Evolutionary conservation across 1,139 yeast species (phyloP).

Genomic region (Saccharomyces uvarum): DNA sequence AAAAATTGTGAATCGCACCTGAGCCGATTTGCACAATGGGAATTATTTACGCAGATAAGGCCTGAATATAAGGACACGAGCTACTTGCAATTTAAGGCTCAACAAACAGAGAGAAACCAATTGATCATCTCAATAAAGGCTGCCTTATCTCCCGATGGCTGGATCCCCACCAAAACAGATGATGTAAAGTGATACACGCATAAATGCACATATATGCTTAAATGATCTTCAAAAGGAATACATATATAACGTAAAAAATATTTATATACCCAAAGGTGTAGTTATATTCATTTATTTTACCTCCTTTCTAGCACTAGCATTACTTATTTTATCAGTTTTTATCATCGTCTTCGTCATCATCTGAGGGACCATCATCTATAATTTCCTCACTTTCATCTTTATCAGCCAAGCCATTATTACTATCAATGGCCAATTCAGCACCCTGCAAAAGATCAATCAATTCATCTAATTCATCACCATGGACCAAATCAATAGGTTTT

Average conservation of each 20-base stretch:
- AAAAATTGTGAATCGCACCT: slow-evolving; percentile 37
- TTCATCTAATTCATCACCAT: slow-evolving; percentile 41
- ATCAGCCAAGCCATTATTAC: slow-evolving; percentile 18
- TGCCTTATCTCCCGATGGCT: slow-evolving; percentile 24
- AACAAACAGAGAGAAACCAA: slow-evolving; percentile 14
- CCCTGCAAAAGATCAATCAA: slow-evolving; percentile 62
- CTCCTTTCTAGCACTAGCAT: neutral
- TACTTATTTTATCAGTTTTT: slow-evolving; percentile 1
- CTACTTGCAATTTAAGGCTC: slow-evolving; percentile 25
- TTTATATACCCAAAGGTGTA: neutral
- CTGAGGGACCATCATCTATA: slow-evolving; percentile 26
- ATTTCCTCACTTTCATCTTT: slow-evolving; percentile 26
- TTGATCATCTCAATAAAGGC: slow-evolving; percentile 10
- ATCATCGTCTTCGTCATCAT: slow-evolving; percentile 26
- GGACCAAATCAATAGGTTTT: slow-evolving; percentile 67
- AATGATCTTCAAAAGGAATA: neutral
- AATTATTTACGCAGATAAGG: slow-evolving; percentile 10
- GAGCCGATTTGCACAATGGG: slow-evolving; percentile 21
- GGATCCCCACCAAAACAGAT: slow-evolving; percentile 26
- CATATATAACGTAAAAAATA: neutral
- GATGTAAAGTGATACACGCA: slow-evolving; percentile 9
- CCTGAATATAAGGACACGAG: slow-evolving; percentile 6
- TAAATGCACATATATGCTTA: neutral
- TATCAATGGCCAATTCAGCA: slow-evolving; percentile 63
- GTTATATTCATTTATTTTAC: neutral